These are phyloP conservation scores for Penicillium mononematosum DNA, from an alignment of 495 filamentous ascomycete species.

Conservation along the genomic window DNA sequence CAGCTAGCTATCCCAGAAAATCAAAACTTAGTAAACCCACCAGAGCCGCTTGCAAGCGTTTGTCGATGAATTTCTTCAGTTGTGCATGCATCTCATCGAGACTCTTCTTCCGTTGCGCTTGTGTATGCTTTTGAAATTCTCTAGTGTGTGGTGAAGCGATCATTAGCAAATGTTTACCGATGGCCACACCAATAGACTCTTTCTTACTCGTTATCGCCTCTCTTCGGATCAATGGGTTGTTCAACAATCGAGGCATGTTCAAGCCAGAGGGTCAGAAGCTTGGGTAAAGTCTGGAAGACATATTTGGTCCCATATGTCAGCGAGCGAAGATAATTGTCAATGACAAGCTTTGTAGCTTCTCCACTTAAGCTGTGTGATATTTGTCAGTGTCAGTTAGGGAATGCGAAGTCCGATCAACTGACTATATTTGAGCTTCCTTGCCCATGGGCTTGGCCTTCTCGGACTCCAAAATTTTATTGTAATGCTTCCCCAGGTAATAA, in stretches of 20 bases:
- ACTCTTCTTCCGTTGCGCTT: constrained; percentile 58
- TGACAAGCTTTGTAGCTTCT: constrained; percentile 81
- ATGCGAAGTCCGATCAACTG: constrained; percentile 13
- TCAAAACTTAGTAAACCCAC: constrained; percentile 21
- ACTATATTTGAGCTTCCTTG: constrained; percentile 59
- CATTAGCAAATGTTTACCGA: constrained; percentile 6
- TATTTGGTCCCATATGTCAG: constrained; percentile 89
- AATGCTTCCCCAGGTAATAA: constrained; percentile 95
- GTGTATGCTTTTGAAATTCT: constrained; percentile 57
- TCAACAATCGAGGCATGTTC: constrained; percentile 78
- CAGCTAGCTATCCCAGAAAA: constrained; percentile 11
- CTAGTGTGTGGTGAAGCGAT: constrained; percentile 20
- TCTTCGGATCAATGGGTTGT: constrained; percentile 63
- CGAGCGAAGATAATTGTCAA: constrained; percentile 89
- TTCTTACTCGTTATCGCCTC: constrained; percentile 57
- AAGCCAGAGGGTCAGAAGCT: constrained; percentile 88
- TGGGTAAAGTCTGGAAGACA: constrained; percentile 87
- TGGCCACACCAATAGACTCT: constrained; percentile 13
- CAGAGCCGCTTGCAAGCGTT: constrained; percentile 76
- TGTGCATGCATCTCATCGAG: constrained; percentile 70
- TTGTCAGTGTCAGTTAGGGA: constrained; percentile 6
- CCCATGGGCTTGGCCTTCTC: constrained; percentile 73
- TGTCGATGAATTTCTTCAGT: constrained; percentile 65
- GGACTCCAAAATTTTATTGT: constrained; percentile 91
- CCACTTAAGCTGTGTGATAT: constrained; percentile 53